A percentile compares a stretch with the other conserved stretches of the same genome.
phyloP scores from a whole-genome alignment of 441 rosid genomes.

The Gossypium lobatum region DNA sequence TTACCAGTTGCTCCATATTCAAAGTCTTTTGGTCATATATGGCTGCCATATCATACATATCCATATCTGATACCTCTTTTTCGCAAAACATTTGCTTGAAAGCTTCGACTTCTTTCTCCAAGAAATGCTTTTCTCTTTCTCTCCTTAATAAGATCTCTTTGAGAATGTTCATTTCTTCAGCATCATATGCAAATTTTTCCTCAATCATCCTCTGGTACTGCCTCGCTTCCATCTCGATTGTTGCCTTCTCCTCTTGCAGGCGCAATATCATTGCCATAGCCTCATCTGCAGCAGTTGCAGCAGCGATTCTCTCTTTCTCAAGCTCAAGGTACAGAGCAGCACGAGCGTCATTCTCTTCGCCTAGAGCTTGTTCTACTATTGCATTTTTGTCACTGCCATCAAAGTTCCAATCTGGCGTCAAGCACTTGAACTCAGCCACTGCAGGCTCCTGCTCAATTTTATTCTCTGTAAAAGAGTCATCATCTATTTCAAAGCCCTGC shows the following conservation, averaged over 20 bases:
- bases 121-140: slow-evolving; percentile 69
- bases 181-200: slow-evolving; percentile 69
- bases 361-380: slow-evolving; percentile 40
- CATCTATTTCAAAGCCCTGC: slow-evolving; percentile 28
- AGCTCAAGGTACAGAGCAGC: slow-evolving; percentile 55
- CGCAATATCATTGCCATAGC: slow-evolving; percentile 70
- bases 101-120: slow-evolving; percentile 73
- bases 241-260: slow-evolving; percentile 55
- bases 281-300: slow-evolving; percentile 75
- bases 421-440: slow-evolving; percentile 24
- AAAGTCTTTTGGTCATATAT: slow-evolving; percentile 21
- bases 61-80: slow-evolving; percentile 39
- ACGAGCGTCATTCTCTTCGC: slow-evolving; percentile 33
- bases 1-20: slow-evolving; percentile 24
- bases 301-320: slow-evolving; percentile 76
- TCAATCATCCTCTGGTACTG: slow-evolving; percentile 75
- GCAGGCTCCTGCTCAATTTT: slow-evolving; percentile 20
- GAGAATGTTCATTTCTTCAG: slow-evolving; percentile 78
- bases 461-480: slow-evolving; percentile 27
- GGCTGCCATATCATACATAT: slow-evolving; percentile 21
- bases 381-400: slow-evolving; percentile 25
- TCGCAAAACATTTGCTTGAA: slow-evolving; percentile 45
- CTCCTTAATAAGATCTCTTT: slow-evolving; percentile 75
- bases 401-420: slow-evolving; percentile 18
- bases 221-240: slow-evolving; percentile 67